Evolutionary conservation across 371 early-diverging fungal genomes (phyloP).

Genomic region (Spraguea lophii): DNA sequence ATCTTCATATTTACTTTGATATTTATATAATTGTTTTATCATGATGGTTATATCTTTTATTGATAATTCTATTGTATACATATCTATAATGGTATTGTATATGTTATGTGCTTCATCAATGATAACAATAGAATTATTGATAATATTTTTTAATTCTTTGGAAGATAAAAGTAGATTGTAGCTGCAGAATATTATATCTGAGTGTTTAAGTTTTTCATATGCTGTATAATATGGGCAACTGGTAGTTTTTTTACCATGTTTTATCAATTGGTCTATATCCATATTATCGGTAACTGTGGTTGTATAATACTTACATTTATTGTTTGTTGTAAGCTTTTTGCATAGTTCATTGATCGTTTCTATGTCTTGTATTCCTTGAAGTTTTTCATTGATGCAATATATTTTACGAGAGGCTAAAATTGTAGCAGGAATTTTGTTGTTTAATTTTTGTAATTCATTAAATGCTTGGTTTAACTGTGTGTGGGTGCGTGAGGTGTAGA

Average conservation of each 20-base stretch:
- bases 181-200: conserved; percentile 41
- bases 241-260: conserved; percentile 10
- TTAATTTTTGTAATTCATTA: conserved; percentile 32
- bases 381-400: conserved; percentile 38
- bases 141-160: conserved; percentile 28
- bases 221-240: conserved; percentile 44
- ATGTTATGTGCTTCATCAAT: conserved; percentile 48
- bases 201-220: conserved; percentile 14
- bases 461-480: conserved; percentile 42
- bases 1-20: conserved; percentile 3
- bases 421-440: conserved; percentile 9
- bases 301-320: conserved; percentile 28
- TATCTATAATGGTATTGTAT: conserved; percentile 32
- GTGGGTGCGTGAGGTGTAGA: conserved; percentile 46
- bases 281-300: conserved; percentile 7
- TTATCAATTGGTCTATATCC: conserved; percentile 35
- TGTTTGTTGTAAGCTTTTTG: conserved; percentile 21
- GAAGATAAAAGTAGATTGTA: conserved; percentile 39
- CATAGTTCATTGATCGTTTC: conserved; percentile 41
- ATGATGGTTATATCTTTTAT: conserved; percentile 4
- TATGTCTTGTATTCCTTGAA: not conserved
- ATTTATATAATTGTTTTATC: conserved; percentile 1
- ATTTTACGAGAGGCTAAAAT: conserved; percentile 41
- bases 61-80: conserved; percentile 28
- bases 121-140: conserved; percentile 34